Evolutionary conservation across 495 filamentous ascomycete genomes (phyloP).

Genomic region (Bombardia bombarda): DNA sequence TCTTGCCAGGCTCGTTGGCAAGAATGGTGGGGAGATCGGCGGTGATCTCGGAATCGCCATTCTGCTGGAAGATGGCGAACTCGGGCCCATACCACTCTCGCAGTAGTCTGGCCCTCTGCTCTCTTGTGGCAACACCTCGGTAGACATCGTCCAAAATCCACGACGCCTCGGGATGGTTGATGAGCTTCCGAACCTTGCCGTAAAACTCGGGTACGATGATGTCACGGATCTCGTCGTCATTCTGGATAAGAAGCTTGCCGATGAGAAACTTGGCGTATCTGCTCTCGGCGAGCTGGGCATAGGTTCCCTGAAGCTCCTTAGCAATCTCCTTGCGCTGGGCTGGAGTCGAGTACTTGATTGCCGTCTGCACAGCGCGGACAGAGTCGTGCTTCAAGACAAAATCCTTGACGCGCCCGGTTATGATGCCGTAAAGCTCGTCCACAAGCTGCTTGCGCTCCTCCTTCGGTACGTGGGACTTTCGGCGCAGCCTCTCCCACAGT

Average conservation of each 20-base stretch:
- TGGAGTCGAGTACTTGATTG: conserved; percentile 85
- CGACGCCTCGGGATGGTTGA: conserved; percentile 89
- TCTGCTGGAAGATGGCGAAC: conserved; percentile 70
- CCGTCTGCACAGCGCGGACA: conserved; percentile 89
- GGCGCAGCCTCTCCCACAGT: conserved; percentile 87
- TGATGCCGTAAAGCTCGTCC: conserved; percentile 79
- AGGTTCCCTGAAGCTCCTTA: conserved; percentile 76
- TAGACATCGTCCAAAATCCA: conserved; percentile 98
- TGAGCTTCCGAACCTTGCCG: conserved; percentile 80
- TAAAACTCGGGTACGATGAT: conserved; percentile 91
- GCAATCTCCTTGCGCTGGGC: conserved; percentile 82
- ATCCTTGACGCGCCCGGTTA: conserved; percentile 82
- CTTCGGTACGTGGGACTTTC: conserved; percentile 81
- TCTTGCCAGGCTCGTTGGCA: conserved; percentile 70
- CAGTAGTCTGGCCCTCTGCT: conserved; percentile 72
- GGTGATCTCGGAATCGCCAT: conserved; percentile 35
- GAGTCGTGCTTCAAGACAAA: conserved; percentile 98
- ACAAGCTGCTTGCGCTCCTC: conserved; percentile 83
- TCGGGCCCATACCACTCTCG: conserved; percentile 97
- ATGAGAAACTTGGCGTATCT: conserved; percentile 95
- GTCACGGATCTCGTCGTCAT: conserved; percentile 74
- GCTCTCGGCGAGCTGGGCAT: conserved; percentile 78
- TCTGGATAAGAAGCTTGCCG: conserved; percentile 86
- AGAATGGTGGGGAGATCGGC: conserved; percentile 66
- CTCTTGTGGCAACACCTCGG: conserved; percentile 69